Base-by-base conservation (phyloP, 1,284 basidiomycete genomes). In the Malassezia caprae region DNA sequence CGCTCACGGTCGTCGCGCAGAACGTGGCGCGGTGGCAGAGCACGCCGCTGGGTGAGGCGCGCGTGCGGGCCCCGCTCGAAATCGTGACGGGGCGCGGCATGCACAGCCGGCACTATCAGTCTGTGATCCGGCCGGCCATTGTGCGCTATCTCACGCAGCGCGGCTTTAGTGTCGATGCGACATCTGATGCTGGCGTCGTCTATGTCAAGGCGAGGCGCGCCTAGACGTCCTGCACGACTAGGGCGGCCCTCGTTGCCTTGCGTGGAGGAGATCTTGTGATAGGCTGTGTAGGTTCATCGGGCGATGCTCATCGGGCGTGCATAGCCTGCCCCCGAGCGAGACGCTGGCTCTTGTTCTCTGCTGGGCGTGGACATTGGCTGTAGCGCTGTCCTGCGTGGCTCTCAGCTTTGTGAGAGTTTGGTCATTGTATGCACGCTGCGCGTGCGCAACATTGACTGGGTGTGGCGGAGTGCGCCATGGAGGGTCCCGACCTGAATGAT, bases 61-160 rank as follows among this genome's bases (percentile, higher is more conserved):
- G 39, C 12, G 34, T 21, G 1, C 49, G 63, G 10, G 39, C 63
- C 0, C 68, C 72, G 1, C 61, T 76, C 17, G 65, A 66, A 24
- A 75, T 76, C 49, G 61, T 76, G 27, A 76, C 75, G 12, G 76
- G 76, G 10, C 66, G 75, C 13, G 76, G 76, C 10, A 51, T 65
- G 15, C 76, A 76, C 51, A 72, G 69, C 41, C 62, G 60, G n/a
- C 65, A 69, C 39, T 55, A 72, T 24, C 65, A 65, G 12, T 65
- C 76, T 1, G 61, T 76, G 40, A 58, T 76, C 26, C 61, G 67
- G 0, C 76, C 76, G 0, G 72, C 72, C 11, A 65, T 76, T 7
- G 62, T 48, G 8, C 49, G 50, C 30, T 43, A 41, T 6, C 50
- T 57, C 17, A 26, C 31, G 2, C 55, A 57, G 46, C 55, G 35